Evolutionary conservation across 352 stramenopile species (phyloP), one percentile per base, ranked within the genome.

Genomic region (Pythium aquatile): DNA sequence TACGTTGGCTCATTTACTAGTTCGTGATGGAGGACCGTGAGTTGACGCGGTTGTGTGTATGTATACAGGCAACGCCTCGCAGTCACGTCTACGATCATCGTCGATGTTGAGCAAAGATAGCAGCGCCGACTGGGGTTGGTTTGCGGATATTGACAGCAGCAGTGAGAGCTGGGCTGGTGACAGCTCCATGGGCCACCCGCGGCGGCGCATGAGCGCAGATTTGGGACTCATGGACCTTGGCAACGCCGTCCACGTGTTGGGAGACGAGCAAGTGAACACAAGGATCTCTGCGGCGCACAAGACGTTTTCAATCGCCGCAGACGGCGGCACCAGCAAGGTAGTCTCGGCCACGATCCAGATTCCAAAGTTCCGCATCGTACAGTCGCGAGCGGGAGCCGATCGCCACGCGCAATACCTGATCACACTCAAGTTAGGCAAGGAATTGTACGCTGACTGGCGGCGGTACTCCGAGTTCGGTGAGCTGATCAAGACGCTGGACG

Each of bases 381-480:
- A 95, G 73, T 88, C 85, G 11, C 81, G 87, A 48, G 83, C 85
- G 0, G 87, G 87, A 35, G 76, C 82, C 17, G 87, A 95, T 58
- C 85, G 87, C 58, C 87, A 95, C 53, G 87, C 87, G 63, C 85
- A 95, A 68, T 95, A 95, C 77, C 72, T 95, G 61, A 90, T 95
- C 55, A 95, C 87, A 9, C 74, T 95, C 46, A 92, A 94, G 73
- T 72, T 95, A 10, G 87, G 87, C 57, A 93, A 93, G 60, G 87
- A 95, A 58, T 69, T 92, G 55, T 93, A 91, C 58, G 83, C 87
- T 14, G 87, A 95, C 69, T 95, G 87, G 87, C 83, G 87, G 40
- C 83, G 87, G 46, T 95, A 95, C 74, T 95, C 87, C 54, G 85
- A 95, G 63, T 95, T 95, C 58, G 82, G 83, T n/a, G 87, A 92